These are phyloP conservation scores for Escovopsis sp. DNA, from an alignment of 2,329 filamentous ascomycete species.

Conservation along the genomic window DNA sequence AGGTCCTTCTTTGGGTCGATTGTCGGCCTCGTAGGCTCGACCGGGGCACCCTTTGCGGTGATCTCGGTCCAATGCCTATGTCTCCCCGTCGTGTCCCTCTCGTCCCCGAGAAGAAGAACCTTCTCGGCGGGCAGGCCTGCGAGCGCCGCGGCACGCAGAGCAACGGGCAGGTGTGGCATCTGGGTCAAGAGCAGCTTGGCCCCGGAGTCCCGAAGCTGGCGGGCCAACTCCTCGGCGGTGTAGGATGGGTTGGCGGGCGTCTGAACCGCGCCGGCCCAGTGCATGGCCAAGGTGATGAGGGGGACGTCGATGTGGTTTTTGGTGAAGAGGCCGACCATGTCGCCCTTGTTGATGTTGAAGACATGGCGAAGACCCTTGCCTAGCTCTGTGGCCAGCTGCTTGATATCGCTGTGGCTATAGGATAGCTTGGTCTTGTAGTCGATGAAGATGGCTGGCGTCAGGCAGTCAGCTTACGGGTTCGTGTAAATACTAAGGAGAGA, in stretches of 20 bases:
- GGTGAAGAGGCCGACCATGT: conserved; percentile 70
- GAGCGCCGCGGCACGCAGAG: conserved; percentile 50
- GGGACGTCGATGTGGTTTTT: conserved; percentile 80
- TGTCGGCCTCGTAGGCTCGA: conserved; percentile 37
- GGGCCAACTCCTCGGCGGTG: conserved; percentile 67
- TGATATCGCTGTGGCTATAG: conserved; percentile 59
- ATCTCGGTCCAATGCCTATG: conserved; percentile 61
- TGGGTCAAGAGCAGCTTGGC: conserved; percentile 69
- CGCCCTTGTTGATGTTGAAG: conserved; percentile 69
- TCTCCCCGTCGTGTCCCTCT: conserved; percentile 39
- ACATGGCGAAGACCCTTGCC: conserved; percentile 61
- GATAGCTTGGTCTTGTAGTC: conserved; percentile 53
- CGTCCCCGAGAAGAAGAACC: conserved; percentile 64
- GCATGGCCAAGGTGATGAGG: conserved; percentile 58
- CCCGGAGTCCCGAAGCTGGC: conserved; percentile 65
- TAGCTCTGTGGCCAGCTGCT: conserved; percentile 54
- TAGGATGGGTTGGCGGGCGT: conserved; percentile 86
- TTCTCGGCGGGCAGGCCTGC: conserved; percentile 57
- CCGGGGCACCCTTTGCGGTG: conserved; percentile 41
- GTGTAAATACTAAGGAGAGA: neutral
- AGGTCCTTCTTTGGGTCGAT: conserved; percentile 57
- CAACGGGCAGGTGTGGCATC: conserved; percentile 46
- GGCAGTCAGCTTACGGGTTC: neutral
- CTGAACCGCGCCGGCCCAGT: conserved; percentile 70
- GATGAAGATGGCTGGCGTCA: conserved; percentile 52